Percentiles rank a stretch among this genome's conserved stretches.
These are phyloP conservation scores for Elaeagnus macrophylla DNA, from an alignment of 306 rosid genomes.

Conservation along the genomic window DNA sequence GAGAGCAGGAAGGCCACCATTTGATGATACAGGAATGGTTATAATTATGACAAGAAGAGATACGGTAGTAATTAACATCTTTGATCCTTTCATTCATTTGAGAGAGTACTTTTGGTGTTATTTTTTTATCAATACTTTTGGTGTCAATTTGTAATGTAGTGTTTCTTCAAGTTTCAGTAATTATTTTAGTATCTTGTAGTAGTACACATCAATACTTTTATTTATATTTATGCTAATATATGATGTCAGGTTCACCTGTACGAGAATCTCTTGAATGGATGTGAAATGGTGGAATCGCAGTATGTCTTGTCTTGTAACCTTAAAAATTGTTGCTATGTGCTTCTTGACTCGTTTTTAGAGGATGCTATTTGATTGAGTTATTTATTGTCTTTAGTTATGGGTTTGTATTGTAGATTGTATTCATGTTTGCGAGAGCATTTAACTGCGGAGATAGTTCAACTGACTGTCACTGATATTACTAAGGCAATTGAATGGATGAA, in stretches of 20 bases:
- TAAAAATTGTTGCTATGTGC: conserved; percentile 12
- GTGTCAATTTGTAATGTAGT: conserved; percentile 1
- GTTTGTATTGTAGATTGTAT: conserved; percentile 59
- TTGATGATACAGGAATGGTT: conserved; percentile 95
- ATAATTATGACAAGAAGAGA: conserved; percentile 96
- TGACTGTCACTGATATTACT: conserved; percentile 77
- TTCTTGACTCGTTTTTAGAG: conserved; percentile 9
- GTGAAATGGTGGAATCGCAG: conserved; percentile 97
- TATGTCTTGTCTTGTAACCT: conserved; percentile 31
- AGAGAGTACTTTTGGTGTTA: conserved; percentile 2
- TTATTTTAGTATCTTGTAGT: neutral
- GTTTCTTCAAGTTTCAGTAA: conserved; percentile 2
- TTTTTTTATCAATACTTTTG: neutral
- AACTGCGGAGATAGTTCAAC: conserved; percentile 91
- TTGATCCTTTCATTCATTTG: conserved; percentile 7
- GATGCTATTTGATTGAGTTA: conserved; percentile 14
- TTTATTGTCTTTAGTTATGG: conserved; percentile 22
- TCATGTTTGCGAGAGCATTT: conserved; percentile 90
- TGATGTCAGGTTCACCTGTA: conserved; percentile 75
- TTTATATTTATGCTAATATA: conserved; percentile 12
- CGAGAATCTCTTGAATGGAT: conserved; percentile 87
- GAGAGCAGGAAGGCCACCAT: conserved; percentile 98
- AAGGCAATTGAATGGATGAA: conserved; percentile 96
- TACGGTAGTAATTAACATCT: conserved; percentile 46
- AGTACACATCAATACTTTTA: too few relatives aligned